Evolutionary conservation across 192 early-diverging fungal genomes (phyloP), one percentile per base, ranked within the genome.

Genomic region (Gorgonomyces haynaldii): DNA sequence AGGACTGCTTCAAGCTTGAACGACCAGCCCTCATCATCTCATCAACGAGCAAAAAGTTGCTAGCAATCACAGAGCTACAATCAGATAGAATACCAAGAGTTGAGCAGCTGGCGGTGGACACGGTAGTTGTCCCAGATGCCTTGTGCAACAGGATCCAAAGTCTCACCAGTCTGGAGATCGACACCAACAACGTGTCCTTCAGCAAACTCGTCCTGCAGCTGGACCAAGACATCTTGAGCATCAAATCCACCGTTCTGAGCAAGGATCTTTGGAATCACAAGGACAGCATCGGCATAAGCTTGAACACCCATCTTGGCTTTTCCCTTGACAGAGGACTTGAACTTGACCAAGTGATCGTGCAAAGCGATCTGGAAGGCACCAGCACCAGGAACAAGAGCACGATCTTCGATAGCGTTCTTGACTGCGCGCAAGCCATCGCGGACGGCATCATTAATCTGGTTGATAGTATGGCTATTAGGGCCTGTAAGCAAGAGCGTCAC

Each of bases 101-200:
- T 86, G 42, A 98, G 72, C 86, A 96, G 83, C 62, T 96, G 88
- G 26, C 91, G 77, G 49, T 89, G 72, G 34, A 98, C 96, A 32
- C 93, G 84, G 75, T 96, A 96, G 73, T 97, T 97, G 63, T 97
- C 91, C 87, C 87, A 96, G 45, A 98, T 88, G 36, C 96, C 96
- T 60, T 96, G 88, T 30, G 81, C 60, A 38, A 75, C 64, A 1
- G 96, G 96, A 52, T 98, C 91, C 60, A 91, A 60, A 24, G 88
- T 82, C 57, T 94, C 91, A 28, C 96, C 93, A 0, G 89, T 91
- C 42, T 82, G 82, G 50, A 98, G 77, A 60, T 98, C 93, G 17
- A 96, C 64, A 32, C 96, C 93, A 3, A 91, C 96, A 49, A 81
- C 62, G 48, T 97, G 91, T 4, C 90, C 96, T 3, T 83, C 86